Evolutionary conservation across 2,329 filamentous ascomycete species (phyloP), one percentile per base, ranked within the genome.

Genomic region (Juglanconis oblonga): DNA sequence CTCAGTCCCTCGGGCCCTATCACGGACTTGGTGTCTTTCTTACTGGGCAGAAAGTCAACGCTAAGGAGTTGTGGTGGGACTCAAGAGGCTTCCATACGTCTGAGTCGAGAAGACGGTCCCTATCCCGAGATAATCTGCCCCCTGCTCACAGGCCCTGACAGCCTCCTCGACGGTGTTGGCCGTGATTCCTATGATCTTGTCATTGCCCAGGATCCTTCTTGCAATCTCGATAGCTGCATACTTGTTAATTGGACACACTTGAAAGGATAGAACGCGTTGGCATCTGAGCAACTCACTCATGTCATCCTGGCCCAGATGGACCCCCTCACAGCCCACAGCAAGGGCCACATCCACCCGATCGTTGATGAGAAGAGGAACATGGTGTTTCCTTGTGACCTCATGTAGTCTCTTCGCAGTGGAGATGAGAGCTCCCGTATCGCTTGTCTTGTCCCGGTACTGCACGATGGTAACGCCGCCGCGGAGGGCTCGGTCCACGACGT

Each of bases 291-390:
- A 73, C 81, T 66, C 73, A 90, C 88, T 81, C 80, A 97, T 88
- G 73, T 98, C 94, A 81, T 97, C 93, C 77, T 98, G 94, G 6
- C 95, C 95, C 53, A 98, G 84, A 73, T 98, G 95, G 8, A 97
- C 92, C 50, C 95, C 95, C 76, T 97, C 94, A 59, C 91, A 95
- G 11, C 87, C 90, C 48, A 93, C 84, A 13, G 92, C 92, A 17
- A 92, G 81, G 8, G 92, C 93, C 32, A 98, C 91, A 71, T 97
- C 93, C 5, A 97, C 84, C 11, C 93, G 87, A 72, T 98, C 95
- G 71, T 98, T 98, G 78, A 98, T 92, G 57, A 98, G 79, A 59
- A 98, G 82, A 35, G 94, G 94, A 3, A 97, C 85, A 14, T 80
- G 79, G 70, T 89, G 81, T 51, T 79, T 78, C 64, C 79, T 79